These are phyloP conservation scores for Colletotrichum sp. DNA, from an alignment of 2,329 filamentous ascomycete genomes.

Conservation along the genomic window DNA sequence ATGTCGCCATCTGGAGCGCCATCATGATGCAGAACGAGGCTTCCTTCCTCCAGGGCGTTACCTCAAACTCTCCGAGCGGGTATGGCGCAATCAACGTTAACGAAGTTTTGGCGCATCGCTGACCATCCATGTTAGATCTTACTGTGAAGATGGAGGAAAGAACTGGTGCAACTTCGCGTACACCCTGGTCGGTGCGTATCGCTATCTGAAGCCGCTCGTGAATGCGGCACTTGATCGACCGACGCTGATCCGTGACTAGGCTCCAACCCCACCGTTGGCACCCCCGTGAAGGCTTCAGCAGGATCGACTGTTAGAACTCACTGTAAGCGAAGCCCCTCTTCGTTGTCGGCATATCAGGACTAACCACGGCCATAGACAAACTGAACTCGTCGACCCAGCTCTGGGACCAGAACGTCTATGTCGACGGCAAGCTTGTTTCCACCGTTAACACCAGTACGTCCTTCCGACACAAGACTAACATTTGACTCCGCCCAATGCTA, in stretches of 20 bases:
- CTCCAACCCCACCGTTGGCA: not conserved
- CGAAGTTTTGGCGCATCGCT: not conserved
- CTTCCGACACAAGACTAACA: not conserved
- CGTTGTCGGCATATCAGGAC: not conserved
- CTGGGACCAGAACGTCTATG: not conserved
- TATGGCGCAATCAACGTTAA: not conserved
- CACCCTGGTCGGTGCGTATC: not conserved
- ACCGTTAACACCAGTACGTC: not conserved
- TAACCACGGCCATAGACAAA: not conserved
- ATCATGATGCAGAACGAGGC: conserved; percentile 6
- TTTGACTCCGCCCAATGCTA: not conserved
- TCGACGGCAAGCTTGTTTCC: not conserved
- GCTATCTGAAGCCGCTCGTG: not conserved
- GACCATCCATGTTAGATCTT: not conserved
- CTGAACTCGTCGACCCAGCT: not conserved
- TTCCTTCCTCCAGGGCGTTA: conserved; percentile 2
- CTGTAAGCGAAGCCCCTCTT: not conserved
- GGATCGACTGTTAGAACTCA: not conserved
- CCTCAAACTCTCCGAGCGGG: not conserved
- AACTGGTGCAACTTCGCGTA: conserved; percentile 8
- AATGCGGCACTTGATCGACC: not conserved
- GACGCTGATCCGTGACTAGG: not conserved
- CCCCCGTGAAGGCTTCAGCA: not conserved
- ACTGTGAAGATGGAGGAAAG: not conserved
- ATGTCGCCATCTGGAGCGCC: conserved; percentile 2